Base-by-base conservation (phyloP, 495 filamentous ascomycete genomes). In the Pseudevernia furfuracea region DNA sequence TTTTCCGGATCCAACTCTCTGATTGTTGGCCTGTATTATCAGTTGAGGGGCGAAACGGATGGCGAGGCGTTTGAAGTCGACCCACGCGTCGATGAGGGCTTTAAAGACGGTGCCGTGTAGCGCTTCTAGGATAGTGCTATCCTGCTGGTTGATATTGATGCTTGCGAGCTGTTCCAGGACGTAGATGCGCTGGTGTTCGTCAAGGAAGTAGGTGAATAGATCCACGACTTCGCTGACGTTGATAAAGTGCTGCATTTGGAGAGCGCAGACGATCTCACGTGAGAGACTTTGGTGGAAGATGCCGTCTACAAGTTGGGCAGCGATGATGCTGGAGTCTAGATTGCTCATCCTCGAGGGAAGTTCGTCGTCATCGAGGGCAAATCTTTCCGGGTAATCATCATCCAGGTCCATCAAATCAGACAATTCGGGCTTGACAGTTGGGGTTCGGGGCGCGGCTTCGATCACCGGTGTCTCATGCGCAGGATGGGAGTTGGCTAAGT, bases 351-450 rank as follows among this genome's bases (percentile, higher is more conserved):
- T 34, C 12, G 52, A 56, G 8, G 53, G 28, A 1, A 63, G 30
- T 6, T 63, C 61, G 30, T 58, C 39, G 8, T 58, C 39, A 34
- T 63, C 61, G 11, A 63, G 61, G 12, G 61, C 61, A 25, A 46
- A 48, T 25, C 36, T 30, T 36, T 63, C 52, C 0, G 61, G 39
- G 30, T 63, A 63, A 0, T 63, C 52, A 19, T 60, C 58, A 32
- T 58, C 39, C 32, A 43, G 38, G 44, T 63, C 61, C 3, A 57
- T 36, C 21, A n/a, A 19, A 46, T 58, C 61, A 39, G 30, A 23
- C 7, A 48, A 12, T 30, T 9, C 36, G 28, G 23, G 53, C 1
- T 37, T n/a, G 12, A 28, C 5, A 21, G 30, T 37, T 21, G 8
- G 30, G 15, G 38, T 30, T 25, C 8, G 39, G 19, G 25, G 8